phyloP scores from a whole-genome alignment of 1,284 basidiomycete species.

The Leucoagaricus sp. region DNA sequence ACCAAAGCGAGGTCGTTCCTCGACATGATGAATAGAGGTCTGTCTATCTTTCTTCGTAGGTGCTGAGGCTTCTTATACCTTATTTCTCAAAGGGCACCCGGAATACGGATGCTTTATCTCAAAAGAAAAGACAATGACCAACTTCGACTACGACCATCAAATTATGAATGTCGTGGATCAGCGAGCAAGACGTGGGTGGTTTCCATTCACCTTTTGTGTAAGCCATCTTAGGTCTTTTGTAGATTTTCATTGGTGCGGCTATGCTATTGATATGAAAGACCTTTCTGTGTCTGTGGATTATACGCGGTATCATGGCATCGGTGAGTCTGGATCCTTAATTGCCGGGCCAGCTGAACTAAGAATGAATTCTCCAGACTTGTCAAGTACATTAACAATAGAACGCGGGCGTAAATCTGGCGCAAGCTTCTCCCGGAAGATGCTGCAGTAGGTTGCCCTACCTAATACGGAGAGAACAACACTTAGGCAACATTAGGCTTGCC shows the following conservation, averaged over 20 bases:
- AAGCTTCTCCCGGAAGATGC: slow-evolving; percentile 66
- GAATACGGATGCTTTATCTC: slow-evolving; percentile 94
- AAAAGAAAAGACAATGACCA: slow-evolving; percentile 85
- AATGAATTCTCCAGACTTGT: slow-evolving; percentile 23
- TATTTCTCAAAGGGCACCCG: slow-evolving; percentile 63
- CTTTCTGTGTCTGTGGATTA: slow-evolving; percentile 81
- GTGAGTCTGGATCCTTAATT: slow-evolving; percentile 40
- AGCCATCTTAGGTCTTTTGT: background rate
- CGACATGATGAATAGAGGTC: slow-evolving; percentile 77
- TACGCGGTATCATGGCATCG: slow-evolving; percentile 57
- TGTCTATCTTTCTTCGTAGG: slow-evolving; percentile 3
- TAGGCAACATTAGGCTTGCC: slow-evolving; percentile 56
- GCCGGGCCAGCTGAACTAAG: background rate
- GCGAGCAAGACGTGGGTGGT: slow-evolving; percentile 44
- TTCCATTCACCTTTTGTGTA: background rate
- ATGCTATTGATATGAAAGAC: slow-evolving; percentile 72
- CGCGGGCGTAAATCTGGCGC: slow-evolving; percentile 58
- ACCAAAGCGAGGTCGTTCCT: slow-evolving; percentile 73
- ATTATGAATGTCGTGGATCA: slow-evolving; percentile 54
- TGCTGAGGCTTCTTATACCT: background rate
- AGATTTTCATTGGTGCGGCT: slow-evolving; percentile 94
- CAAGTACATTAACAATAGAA: slow-evolving; percentile 65
- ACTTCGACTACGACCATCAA: slow-evolving; percentile 72
- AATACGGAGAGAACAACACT: background rate
- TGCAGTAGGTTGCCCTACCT: slow-evolving; percentile 48